phyloP scores from a whole-genome alignment of 2,329 filamentous ascomycete species.

The Venturiaceae sp. region DNA sequence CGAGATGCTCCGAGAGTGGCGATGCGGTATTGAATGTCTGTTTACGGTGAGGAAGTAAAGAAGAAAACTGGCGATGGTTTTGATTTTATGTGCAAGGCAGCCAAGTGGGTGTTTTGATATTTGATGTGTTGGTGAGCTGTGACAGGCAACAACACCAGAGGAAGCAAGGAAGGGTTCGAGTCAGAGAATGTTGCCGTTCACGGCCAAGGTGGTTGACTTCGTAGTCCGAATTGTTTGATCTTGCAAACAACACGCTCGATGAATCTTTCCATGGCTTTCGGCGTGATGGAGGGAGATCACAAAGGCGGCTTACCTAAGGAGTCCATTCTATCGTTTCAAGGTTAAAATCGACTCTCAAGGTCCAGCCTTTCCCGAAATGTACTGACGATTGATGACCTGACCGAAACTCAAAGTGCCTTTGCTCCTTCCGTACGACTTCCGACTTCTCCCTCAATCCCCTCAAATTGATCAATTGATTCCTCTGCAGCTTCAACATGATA shows the following conservation, averaged over 20 bases:
- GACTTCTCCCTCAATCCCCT: neutral
- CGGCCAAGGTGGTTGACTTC: neutral
- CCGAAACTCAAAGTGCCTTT: neutral
- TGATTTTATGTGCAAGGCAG: too few relatives aligned
- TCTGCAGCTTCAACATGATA: constrained; percentile 28
- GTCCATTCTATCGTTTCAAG: neutral
- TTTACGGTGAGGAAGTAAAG: too few relatives aligned
- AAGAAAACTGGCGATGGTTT: too few relatives aligned
- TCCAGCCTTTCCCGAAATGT: neutral
- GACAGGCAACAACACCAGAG: too few relatives aligned
- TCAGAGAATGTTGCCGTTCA: neutral
- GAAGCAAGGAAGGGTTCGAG: neutral
- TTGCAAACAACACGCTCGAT: neutral
- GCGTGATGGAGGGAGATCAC: neutral
- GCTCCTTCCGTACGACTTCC: neutral
- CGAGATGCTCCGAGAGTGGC: too few relatives aligned
- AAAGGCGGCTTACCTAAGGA: too few relatives aligned
- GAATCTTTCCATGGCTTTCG: neutral
- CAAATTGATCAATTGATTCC: neutral
- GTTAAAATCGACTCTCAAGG: neutral
- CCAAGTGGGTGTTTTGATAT: too few relatives aligned
- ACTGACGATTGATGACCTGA: neutral
- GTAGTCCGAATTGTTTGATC: neutral
- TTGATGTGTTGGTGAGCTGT: too few relatives aligned
- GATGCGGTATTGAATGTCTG: too few relatives aligned